Conservation (phyloP, 139 green algal genomes). For the Haematococcus sp. region DNA sequence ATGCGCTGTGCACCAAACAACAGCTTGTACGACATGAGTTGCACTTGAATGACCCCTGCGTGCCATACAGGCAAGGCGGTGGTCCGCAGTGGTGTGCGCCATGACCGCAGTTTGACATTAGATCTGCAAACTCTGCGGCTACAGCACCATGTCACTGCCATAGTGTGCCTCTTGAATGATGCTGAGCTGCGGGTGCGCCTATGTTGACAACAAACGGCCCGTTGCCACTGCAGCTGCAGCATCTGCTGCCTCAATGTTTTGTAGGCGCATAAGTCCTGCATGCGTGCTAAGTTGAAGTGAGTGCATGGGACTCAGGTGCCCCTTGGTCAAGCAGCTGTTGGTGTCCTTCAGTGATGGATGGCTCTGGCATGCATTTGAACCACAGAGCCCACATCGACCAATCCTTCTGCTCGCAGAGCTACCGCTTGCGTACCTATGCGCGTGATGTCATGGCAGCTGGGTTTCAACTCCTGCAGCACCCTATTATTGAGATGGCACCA, state of each 20-base stretch:
- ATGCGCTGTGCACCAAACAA: too few species aligned
- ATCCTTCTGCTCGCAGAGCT: conserved; percentile 13
- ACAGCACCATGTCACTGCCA: background rate
- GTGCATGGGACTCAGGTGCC: too few species aligned
- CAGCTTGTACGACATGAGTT: too few species aligned
- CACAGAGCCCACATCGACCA: too few species aligned
- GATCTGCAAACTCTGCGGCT: background rate
- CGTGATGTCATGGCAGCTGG: background rate
- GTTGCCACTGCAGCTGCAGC: background rate
- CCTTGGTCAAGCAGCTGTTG: too few species aligned
- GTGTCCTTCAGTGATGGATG: too few species aligned
- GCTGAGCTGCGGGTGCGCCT: conserved; percentile 2
- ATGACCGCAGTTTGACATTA: background rate
- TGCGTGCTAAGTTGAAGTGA: too few species aligned
- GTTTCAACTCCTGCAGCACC: conserved; percentile 1
- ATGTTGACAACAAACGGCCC: background rate
- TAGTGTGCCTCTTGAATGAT: conserved; percentile 17
- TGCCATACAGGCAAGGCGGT: background rate
- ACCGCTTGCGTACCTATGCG: background rate
- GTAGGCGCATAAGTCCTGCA: background rate
- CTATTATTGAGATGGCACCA: conserved; percentile 4
- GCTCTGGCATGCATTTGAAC: too few species aligned
- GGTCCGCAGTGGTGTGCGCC: background rate
- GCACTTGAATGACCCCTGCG: too few species aligned
- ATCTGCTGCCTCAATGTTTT: background rate